phyloP scores from a whole-genome alignment of 768 basidiomycete species.

The Peribolospora baueri region DNA sequence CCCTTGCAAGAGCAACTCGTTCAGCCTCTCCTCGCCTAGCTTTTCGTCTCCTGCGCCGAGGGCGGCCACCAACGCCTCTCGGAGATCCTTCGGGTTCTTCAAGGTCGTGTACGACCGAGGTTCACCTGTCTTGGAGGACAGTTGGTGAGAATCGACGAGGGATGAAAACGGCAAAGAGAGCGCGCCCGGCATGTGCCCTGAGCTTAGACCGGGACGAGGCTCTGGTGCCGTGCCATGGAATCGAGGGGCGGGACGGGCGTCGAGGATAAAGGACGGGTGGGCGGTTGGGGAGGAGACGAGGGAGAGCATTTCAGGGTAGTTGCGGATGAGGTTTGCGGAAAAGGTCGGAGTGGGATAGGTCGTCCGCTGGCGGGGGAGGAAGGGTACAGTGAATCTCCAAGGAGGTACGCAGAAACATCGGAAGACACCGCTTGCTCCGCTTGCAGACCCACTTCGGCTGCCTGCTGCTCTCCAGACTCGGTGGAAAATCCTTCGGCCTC shows the following conservation, averaged over 20 bases:
- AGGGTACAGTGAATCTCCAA: no score
- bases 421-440: no score
- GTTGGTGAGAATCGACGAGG: conserved; percentile 9
- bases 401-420: no score
- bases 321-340: not conserved
- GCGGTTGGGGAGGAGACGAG: not conserved
- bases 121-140: conserved; percentile 20
- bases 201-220: conserved; percentile 62
- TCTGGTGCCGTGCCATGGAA: conserved; percentile 63
- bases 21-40: conserved; percentile 5
- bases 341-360: conserved; percentile 2
- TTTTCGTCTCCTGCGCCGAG: conserved; percentile 34
- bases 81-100: conserved; percentile 34
- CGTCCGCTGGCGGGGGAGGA: no score
- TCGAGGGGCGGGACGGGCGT: conserved; percentile 21
- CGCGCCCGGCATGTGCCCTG: conserved; percentile 79
- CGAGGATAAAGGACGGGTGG: not conserved
- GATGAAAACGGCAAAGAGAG: conserved; percentile 48
- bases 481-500: conserved; percentile 39
- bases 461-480: conserved; percentile 28
- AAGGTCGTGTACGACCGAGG: conserved; percentile 28
- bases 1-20: conserved; percentile 34
- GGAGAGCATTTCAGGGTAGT: not conserved
- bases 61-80: conserved; percentile 33
- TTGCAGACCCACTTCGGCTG: conserved; percentile 28